phyloP scores from a whole-genome alignment of 768 basidiomycete species.

The Boletus speciosus region DNA sequence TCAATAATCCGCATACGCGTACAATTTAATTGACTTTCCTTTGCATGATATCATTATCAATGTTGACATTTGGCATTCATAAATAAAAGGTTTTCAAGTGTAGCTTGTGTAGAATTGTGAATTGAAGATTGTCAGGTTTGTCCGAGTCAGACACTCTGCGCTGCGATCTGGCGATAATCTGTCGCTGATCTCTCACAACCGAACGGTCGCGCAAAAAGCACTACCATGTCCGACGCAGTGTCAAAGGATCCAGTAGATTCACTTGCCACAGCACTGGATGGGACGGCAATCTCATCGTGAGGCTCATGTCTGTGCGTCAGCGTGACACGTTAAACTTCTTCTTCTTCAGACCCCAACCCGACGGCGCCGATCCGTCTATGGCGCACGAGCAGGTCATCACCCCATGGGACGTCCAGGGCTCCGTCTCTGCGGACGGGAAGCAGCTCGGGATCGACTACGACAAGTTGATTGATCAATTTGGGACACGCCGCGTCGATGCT shows the following conservation, averaged over 20 bases:
- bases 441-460: slow-evolving; percentile 96
- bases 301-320: slow-evolving; percentile 6
- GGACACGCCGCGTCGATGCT: slow-evolving; percentile 76
- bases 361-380: slow-evolving; percentile 16
- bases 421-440: slow-evolving; percentile 81
- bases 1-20: slow-evolving; percentile 25
- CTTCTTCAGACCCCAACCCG: slow-evolving; percentile 13
- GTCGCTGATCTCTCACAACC: not conserved
- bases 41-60: slow-evolving; percentile 29
- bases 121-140: not conserved
- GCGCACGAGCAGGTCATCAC: slow-evolving; percentile 78
- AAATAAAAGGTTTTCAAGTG: not conserved
- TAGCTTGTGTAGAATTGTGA: slow-evolving; percentile 2
- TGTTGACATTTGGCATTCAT: slow-evolving; percentile 16
- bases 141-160: not conserved
- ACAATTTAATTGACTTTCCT: slow-evolving; percentile 21
- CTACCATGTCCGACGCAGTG: slow-evolving; percentile 21
- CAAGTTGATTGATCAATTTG: slow-evolving; percentile 92
- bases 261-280: slow-evolving; percentile 26
- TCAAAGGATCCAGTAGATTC: slow-evolving; percentile 29
- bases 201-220: not conserved
- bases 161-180: not conserved
- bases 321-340: not conserved
- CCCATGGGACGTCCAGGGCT: slow-evolving; percentile 97
- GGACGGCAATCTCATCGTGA: slow-evolving; percentile 31